Base-by-base conservation (phyloP, 2,329 filamentous ascomycete genomes). In the Herpotrichia juniperi region DNA sequence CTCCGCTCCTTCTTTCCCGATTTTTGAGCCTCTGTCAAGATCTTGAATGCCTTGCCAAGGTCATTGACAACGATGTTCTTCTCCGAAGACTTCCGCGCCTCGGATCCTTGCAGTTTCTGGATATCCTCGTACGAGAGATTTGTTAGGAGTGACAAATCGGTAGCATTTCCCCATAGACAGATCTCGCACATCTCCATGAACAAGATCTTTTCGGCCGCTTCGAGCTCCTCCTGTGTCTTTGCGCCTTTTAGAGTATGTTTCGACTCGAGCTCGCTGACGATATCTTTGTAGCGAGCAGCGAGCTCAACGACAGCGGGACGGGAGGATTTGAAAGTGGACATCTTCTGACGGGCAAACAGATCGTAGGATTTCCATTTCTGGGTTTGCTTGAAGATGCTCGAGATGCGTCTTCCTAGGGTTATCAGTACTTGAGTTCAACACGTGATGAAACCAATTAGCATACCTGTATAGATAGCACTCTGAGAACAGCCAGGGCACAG, bases 181-280 rank as follows among this genome's bases (percentile, higher is more conserved):
- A 97, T 94, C 79, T 97, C 91, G 74, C 88, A 93, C 89, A 97
- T 96, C 71, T 97, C 93, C 21, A 82, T 82, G 76, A 97, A 97
- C 22, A 97, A 78, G 0, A 93, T 75, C 68, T 86, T 85, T 69
- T 96, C 90, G 0, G 90, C 87, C 50, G 88, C 84, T 25, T 85
- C 82, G 44, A 86, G 68, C 59, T 86, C 77, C 48, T 79, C 63
- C 14, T 78, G 76, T 2, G 79, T 78, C 35, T 80, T 76, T 1
- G 70, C 66, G n/a, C 67, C 68, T 12, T 72, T 67, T 8, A 73
- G 54, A 1, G 74, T 74, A 43, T 79, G 76, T 60, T 83, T 82
- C 49, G 79, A 72, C 35, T 83, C 80, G 30, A 94, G 79, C 69
- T 93, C 84, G 31, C 80, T 77, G 39, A 91, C 81, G 3, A 97